Conservation (phyloP, 106 monocot genomes). For the Agapanthus africanus region DNA sequence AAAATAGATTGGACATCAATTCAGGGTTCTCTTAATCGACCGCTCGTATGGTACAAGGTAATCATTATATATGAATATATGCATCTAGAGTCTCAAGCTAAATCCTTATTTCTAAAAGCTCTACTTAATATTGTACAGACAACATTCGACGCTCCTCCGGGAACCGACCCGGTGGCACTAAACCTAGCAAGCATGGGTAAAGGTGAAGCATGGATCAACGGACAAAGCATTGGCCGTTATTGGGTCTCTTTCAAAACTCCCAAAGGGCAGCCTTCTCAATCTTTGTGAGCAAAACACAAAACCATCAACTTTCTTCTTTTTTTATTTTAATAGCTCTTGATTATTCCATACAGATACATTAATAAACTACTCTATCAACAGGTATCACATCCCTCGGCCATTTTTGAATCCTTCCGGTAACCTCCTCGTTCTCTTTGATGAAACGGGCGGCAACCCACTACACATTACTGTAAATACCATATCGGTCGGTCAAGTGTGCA, state of each 20-base stretch:
- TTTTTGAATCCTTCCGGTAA: slow-evolving; percentile 56
- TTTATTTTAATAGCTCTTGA: too few relatives aligned
- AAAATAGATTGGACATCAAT: slow-evolving; percentile 31
- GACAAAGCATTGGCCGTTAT: slow-evolving; percentile 79
- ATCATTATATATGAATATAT: not conserved
- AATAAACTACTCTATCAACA: too few relatives aligned
- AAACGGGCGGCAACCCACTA: slow-evolving; percentile 68
- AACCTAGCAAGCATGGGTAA: slow-evolving; percentile 84
- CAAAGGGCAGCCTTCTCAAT: slow-evolving; percentile 62
- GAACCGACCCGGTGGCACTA: slow-evolving; percentile 50
- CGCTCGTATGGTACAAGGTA: slow-evolving; percentile 87
- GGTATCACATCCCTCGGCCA: slow-evolving; percentile 74
- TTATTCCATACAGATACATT: too few relatives aligned
- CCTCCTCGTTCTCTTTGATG: slow-evolving; percentile 75
- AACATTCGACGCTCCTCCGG: slow-evolving; percentile 47
- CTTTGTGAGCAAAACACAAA: slow-evolving; percentile 43
- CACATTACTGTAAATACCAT: slow-evolving; percentile 50
- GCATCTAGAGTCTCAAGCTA: not conserved
- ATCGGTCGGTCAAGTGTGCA: slow-evolving; percentile 33
- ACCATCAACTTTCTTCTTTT: not conserved
- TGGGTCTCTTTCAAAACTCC: slow-evolving; percentile 78
- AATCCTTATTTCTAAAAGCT: not conserved
- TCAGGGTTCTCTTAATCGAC: slow-evolving; percentile 14
- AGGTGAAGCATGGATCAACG: slow-evolving; percentile 88
- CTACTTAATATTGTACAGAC: slow-evolving; percentile 25